Evolutionary conservation across 345 rosid genomes (phyloP).

Genomic region (Eucalyptus sp.): DNA sequence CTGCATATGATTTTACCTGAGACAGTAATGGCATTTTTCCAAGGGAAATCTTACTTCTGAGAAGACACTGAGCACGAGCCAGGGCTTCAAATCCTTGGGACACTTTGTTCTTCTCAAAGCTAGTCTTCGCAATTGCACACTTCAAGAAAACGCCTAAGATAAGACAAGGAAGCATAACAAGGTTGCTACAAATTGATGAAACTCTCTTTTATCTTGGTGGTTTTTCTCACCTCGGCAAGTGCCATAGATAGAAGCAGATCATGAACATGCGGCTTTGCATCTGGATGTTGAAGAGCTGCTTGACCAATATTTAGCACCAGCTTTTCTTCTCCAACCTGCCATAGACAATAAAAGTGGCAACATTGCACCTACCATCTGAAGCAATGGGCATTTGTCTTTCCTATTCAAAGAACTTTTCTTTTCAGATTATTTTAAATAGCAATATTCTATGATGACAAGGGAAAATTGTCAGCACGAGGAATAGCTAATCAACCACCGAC

Average conservation of each 20-base stretch:
- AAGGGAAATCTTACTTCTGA: constrained; percentile 75
- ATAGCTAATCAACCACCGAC: neutral
- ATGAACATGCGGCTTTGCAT: constrained; percentile 73
- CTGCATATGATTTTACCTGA: constrained; percentile 33
- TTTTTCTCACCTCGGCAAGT: constrained; percentile 79
- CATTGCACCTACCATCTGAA: neutral
- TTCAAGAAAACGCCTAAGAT: constrained; percentile 71
- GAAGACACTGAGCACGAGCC: constrained; percentile 85
- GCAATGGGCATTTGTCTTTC: neutral
- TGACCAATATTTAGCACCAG: constrained; percentile 69
- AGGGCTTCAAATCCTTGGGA: constrained; percentile 97
- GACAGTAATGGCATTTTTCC: constrained; percentile 61
- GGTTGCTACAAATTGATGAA: constrained; percentile 11
- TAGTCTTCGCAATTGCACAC: constrained; percentile 88
- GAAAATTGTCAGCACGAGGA: neutral
- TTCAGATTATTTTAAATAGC: neutral
- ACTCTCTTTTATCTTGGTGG: constrained; percentile 7
- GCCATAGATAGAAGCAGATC: constrained; percentile 90
- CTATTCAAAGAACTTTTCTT: neutral
- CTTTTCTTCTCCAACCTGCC: constrained; percentile 68
- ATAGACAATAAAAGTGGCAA: neutral
- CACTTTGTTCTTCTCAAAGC: constrained; percentile 78
- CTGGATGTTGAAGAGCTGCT: constrained; percentile 65
- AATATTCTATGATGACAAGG: neutral
- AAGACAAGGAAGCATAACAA: constrained; percentile 51